These are phyloP conservation scores for Leccinellum rugosiceps DNA, from an alignment of 768 basidiomycete species.

Conservation along the genomic window DNA sequence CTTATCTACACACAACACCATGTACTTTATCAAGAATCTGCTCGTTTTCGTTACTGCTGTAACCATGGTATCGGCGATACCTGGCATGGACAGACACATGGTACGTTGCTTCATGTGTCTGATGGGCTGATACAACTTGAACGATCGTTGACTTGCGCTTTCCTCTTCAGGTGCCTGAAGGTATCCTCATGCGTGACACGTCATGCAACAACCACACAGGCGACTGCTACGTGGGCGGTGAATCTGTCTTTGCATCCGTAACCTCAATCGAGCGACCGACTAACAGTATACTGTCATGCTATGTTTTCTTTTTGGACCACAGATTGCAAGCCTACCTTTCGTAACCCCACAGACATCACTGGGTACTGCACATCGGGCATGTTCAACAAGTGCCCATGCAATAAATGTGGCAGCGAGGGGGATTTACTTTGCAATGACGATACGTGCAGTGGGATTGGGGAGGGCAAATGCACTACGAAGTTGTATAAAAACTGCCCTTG, in stretches of 20 bases:
- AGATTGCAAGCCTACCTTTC: not conserved
- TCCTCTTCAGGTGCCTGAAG: no score
- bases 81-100: not conserved
- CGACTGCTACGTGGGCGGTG: no score
- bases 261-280: no score
- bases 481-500: not conserved
- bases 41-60: not conserved
- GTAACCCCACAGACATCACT: not conserved
- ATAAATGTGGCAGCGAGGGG: not conserved
- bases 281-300: not conserved
- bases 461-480: not conserved
- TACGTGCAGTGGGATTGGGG: not conserved
- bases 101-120: no score
- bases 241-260: no score
- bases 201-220: no score
- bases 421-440: not conserved
- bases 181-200: no score
- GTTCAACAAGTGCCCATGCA: not conserved
- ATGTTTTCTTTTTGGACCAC: not conserved
- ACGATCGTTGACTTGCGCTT: no score
- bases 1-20: not conserved
- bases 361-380: not conserved
- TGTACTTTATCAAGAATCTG: not conserved
- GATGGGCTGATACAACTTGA: no score
- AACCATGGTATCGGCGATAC: not conserved